phyloP scores from a whole-genome alignment of 2,329 filamentous ascomycete genomes.

The Aspergillus pseudoterreus region DNA sequence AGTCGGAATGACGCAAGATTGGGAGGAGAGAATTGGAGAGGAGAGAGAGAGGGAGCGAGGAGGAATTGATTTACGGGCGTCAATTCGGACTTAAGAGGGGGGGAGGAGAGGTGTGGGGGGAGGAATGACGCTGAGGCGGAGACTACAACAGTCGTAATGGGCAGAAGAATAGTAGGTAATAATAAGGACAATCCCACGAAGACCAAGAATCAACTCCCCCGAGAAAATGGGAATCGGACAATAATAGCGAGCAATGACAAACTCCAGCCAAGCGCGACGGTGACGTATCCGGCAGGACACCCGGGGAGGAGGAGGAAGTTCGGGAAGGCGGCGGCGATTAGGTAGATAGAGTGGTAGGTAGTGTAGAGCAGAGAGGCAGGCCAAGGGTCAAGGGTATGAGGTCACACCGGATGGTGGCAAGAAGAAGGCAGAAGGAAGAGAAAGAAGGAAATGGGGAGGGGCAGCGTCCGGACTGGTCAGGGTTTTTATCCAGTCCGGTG shows the following conservation, averaged over 20 bases:
- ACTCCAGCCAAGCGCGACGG: not conserved
- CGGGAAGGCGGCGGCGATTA: conserved; percentile 5
- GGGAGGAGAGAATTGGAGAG: not conserved
- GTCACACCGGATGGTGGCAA: conserved; percentile 12
- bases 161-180: not conserved
- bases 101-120: conserved; percentile 7
- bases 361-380: conserved; percentile 1
- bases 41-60: conserved; percentile 2
- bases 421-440: conserved; percentile 11
- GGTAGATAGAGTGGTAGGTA: too few species aligned
- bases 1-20: conserved; percentile 1
- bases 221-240: conserved; percentile 8
- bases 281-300: conserved; percentile 8
- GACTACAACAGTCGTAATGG: not conserved
- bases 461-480: conserved; percentile 8
- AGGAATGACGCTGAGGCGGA: conserved; percentile 1
- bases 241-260: not conserved
- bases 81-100: not conserved
- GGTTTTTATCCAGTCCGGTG: conserved; percentile 25
- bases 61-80: conserved; percentile 4
- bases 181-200: not conserved
- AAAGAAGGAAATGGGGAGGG: conserved; percentile 14
- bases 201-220: conserved; percentile 3
- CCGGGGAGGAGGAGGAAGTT: not conserved
- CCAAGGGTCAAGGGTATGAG: conserved; percentile 6